Base-by-base conservation (phyloP, 2,329 filamentous ascomycete genomes). In the Exophiala spinifera region DNA sequence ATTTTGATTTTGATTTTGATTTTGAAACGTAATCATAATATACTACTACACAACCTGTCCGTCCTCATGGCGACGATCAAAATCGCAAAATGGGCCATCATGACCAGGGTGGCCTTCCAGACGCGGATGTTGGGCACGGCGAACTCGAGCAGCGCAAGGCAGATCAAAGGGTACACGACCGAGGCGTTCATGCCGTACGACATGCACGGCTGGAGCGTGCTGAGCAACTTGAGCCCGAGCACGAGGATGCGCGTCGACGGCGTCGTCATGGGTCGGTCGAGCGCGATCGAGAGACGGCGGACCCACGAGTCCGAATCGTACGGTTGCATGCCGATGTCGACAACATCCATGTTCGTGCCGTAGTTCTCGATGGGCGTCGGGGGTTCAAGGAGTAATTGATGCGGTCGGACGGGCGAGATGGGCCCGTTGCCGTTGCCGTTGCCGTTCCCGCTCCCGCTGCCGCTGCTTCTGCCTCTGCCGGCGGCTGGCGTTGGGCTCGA, bases 131-230 rank as follows among this genome's bases (percentile, higher is more conserved):
- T 46, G 1, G 51, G 15, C n/a, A 53, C 6, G 6, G 61, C 54
- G 37, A 64, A 57, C 47, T 64, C 62, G 4, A 59, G 44, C 15
- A 61, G 40, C 8, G 62, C 62, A 2, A 58, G 21, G 5, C 23
- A 46, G 17, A 64, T 59, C 21, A 62, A 33, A 3, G 57, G 59
- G 40, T 64, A 64, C 33, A 63, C 58, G 13, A 62, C 40, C 3
- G 47, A n/a, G 11, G 55, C 54, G 42, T 64, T 61, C 33, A 63
- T 54, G 7, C 61, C 62, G 6, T 43, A 40, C 3, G 46, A 28
- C 20, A 64, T 23, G 37, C 62, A 64, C 7, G 62, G 62, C 25
- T 64, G 62, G 13, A 64, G 36, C 1, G 58, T 56, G 28, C 40
- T 55, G 28, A 64, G 37, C 14, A 64, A 36, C 46, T 64, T 64